Base-by-base conservation (phyloP, 306 rosid genomes). In the Quercus glauca region DNA sequence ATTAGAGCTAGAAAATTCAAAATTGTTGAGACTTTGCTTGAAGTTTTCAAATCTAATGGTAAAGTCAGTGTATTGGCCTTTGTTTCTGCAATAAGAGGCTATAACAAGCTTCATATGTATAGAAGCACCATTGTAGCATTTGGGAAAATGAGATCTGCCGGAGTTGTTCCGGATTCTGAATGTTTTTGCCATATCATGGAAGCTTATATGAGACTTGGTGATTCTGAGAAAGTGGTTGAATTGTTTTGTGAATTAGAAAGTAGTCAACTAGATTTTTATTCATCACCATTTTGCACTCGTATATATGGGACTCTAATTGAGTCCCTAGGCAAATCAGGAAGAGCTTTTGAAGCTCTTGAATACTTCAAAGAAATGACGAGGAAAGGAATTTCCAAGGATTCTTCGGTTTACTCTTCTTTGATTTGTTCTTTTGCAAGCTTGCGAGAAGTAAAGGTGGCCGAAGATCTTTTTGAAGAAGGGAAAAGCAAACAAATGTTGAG, bases 61-160 rank as follows among this genome's bases (percentile, higher is more conserved):
- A 82, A 86, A 15, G 88, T 87, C 73, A 75, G 82, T 79, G 70
- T 71, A 9, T 73, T 71, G 13, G 93, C 90, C 15, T 87, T 83
- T 78, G 83, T 82, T 73, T 85, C 87, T n/a, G 88, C 90, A 13
- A 81, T 92, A 85, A 81, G 72, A 83, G 86, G 86, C 68, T 92
- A 92, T 35, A 92, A 92, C 69, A 85, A 83, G 89, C 82, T 92
- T 77, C 97, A 90, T 57, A 92, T 92, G 94, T 89, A 79, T 85
- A 87, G 84, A 80, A 87, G 81, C 61, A 89, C 87, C 33, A 75
- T 88, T 52, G 79, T 55, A 25, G 69, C 87, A 56, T 90, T 73
- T 37, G 85, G 82, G 5, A 18, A 67, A 73, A 53, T 89, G 93
- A 83, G 80, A 74, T 83, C 82, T 10, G 45, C 69, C 4, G 35